These are phyloP conservation scores for Leucogyrophana mollusca DNA, from an alignment of 768 basidiomycete genomes.

Conservation along the genomic window DNA sequence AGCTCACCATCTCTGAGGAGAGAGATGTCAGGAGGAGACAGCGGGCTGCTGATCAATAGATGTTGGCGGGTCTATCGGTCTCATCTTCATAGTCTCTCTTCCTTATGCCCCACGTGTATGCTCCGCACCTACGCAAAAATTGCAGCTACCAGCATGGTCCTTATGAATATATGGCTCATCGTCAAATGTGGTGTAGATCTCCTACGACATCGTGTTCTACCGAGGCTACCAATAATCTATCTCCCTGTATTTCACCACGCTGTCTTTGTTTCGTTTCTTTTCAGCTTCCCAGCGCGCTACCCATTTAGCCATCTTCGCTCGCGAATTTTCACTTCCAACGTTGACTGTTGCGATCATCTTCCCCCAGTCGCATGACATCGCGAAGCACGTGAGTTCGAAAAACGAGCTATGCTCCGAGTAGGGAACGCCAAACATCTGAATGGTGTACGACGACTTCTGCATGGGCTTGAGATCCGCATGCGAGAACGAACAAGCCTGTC, in stretches of 20 bases:
- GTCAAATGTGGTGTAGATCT: neutral
- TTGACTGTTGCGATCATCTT: constrained; percentile 97
- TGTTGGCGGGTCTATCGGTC: constrained; percentile 9
- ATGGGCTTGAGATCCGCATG: constrained; percentile 64
- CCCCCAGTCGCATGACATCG: constrained; percentile 79
- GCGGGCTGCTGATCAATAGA: constrained; percentile 67
- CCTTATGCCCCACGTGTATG: constrained; percentile 16
- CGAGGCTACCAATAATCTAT: constrained; percentile 45
- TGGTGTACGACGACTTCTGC: constrained; percentile 64
- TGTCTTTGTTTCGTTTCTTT: constrained; percentile 50
- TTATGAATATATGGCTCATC: constrained; percentile 11
- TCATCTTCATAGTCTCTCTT: constrained; percentile 7
- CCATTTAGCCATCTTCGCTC: constrained; percentile 89
- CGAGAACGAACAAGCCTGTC: constrained; percentile 69
- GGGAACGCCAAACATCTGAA: constrained; percentile 80
- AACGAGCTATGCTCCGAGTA: constrained; percentile 98
- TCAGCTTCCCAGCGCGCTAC: constrained; percentile 87
- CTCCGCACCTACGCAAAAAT: constrained; percentile 18
- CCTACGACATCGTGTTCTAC: neutral
- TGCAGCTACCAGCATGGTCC: constrained; percentile 12
- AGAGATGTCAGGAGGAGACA: constrained; percentile 87
- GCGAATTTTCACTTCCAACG: constrained; percentile 66
- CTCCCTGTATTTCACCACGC: constrained; percentile 35
- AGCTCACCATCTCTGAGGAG: constrained; percentile 97
- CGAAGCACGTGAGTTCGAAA: constrained; percentile 93